Percentiles rank a stretch among this genome's conserved stretches.
These are phyloP conservation scores for Lodderomyces oxycetoniae DNA, from an alignment of 1,139 yeast species.

Conservation along the genomic window DNA sequence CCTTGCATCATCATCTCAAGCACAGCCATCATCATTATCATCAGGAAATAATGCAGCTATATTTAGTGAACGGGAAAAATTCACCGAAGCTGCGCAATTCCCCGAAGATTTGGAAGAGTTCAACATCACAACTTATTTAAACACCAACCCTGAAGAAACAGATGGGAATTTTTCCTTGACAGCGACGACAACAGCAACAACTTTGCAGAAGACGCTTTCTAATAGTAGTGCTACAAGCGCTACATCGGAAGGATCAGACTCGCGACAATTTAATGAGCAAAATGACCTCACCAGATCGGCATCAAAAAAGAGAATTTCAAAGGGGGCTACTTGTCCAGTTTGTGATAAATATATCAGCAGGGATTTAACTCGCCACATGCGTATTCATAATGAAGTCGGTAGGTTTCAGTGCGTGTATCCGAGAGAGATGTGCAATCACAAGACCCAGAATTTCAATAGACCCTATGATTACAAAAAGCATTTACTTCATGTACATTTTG, in stretches of 20 bases:
- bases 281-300: conserved; percentile 12
- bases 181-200: no score
- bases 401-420: conserved; percentile 46
- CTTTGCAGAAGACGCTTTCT: conserved; percentile 15
- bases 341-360: conserved; percentile 43
- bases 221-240: conserved; percentile 23
- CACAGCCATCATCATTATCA: no score
- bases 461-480: conserved; percentile 49
- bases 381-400: conserved; percentile 46
- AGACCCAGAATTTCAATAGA: conserved; percentile 43
- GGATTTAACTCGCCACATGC: conserved; percentile 42
- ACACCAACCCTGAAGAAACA: no score
- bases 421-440: conserved; percentile 38
- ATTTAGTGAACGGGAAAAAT: no score
- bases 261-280: not conserved
- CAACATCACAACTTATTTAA: no score
- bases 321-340: conserved; percentile 38
- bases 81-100: no score
- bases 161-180: no score
- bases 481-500: conserved; percentile 41
- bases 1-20: no score
- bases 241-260: conserved; percentile 11
- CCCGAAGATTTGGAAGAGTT: no score
- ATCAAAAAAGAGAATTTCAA: conserved; percentile 24
- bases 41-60: no score